Conservation (phyloP, 108 stramenopile species). For the Bacterosira constricta region DNA sequence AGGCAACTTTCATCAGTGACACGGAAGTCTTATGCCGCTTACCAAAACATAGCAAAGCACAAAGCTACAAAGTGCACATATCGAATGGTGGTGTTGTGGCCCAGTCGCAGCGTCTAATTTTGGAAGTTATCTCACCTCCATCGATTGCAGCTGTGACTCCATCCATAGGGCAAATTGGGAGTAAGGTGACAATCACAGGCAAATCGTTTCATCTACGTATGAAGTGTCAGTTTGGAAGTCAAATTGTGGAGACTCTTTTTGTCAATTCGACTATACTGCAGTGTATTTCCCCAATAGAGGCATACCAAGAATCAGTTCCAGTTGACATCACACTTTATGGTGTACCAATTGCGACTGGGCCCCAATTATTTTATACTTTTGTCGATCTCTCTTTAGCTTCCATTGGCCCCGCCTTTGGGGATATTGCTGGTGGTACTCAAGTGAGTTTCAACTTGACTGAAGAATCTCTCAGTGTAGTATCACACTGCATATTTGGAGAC, state of each 20-base stretch:
- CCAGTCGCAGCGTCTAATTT: neutral
- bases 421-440: slow-evolving; percentile 20
- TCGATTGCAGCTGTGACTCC: slow-evolving; percentile 16
- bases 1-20: neutral
- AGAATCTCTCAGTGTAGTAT: neutral
- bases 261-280: slow-evolving; percentile 21
- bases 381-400: slow-evolving; percentile 10
- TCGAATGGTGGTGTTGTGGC: slow-evolving; percentile 15
- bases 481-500: slow-evolving; percentile 26
- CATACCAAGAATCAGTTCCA: neutral
- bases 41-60: neutral
- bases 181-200: slow-evolving; percentile 24
- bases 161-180: slow-evolving; percentile 11
- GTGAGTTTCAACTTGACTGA: slow-evolving; percentile 7
- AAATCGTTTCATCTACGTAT: slow-evolving; percentile 21
- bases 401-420: slow-evolving; percentile 25
- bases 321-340: neutral
- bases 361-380: neutral
- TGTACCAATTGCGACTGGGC: neutral
- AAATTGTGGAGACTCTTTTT: slow-evolving; percentile 3
- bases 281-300: neutral
- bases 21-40: slow-evolving; percentile 12
- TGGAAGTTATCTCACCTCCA: slow-evolving; percentile 14
- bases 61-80: slow-evolving; percentile 13
- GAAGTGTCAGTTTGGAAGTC: slow-evolving; percentile 8